Percentiles rank a stretch among this genome's conserved stretches.
Conservation (phyloP, 805 yeast species). For the Kluyveromyces dobzhanskii region DNA sequence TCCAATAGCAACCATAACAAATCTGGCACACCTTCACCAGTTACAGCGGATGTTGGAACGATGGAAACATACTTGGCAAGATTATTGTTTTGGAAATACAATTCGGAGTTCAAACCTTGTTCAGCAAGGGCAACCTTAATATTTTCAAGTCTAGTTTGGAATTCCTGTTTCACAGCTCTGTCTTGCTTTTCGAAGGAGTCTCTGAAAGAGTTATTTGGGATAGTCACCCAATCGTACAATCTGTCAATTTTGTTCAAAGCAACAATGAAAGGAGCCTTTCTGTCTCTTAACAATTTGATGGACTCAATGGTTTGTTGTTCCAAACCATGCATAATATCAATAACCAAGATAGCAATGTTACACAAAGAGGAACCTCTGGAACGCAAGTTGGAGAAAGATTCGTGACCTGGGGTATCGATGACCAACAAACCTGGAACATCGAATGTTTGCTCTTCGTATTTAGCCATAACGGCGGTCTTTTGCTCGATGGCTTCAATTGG, state of each 20-base stretch:
- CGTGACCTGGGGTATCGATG: constrained; percentile 99
- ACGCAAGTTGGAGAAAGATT: constrained; percentile 94
- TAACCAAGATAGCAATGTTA: constrained; percentile 97
- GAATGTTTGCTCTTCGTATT: constrained; percentile 73
- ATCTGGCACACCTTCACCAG: constrained; percentile 99
- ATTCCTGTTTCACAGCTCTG: constrained; percentile 83
- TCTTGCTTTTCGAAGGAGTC: constrained; percentile 81
- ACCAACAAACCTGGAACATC: constrained; percentile 96
- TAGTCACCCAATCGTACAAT: constrained; percentile 86
- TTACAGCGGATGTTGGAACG: constrained; percentile 97
- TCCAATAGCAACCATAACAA: constrained; percentile 90
- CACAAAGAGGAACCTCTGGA: constrained; percentile 98
- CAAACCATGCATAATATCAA: constrained; percentile 98
- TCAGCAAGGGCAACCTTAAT: constrained; percentile 90
- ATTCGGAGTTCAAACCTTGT: constrained; percentile 96
- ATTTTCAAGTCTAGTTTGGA: constrained; percentile 75
- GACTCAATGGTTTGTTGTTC: constrained; percentile 98
- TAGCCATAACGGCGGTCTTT: constrained; percentile 87
- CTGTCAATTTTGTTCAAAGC: constrained; percentile 97
- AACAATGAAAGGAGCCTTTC: constrained; percentile 96
- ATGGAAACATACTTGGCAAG: constrained; percentile 89
- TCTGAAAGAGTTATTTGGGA: constrained; percentile 92
- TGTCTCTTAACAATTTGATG: constrained; percentile 81
- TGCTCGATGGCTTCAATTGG: constrained; percentile 89
- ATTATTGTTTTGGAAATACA: constrained; percentile 92